These are phyloP conservation scores for Penicillium maclennaniae DNA, from an alignment of 495 filamentous ascomycete species.

Conservation along the genomic window DNA sequence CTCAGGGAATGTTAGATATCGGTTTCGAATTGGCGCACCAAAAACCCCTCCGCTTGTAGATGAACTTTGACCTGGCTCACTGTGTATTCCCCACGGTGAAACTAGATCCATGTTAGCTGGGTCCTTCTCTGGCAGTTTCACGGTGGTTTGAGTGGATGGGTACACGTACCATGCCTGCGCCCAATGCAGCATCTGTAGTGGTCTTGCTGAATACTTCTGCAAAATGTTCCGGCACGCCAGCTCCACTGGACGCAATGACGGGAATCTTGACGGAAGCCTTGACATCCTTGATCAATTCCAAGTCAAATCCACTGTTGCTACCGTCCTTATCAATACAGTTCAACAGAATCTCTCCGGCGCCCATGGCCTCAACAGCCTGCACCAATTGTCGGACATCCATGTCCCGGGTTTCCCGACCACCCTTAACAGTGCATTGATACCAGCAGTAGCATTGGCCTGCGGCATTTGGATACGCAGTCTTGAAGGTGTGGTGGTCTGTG, in stretches of 20 bases:
- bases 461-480: slow-evolving; percentile 65
- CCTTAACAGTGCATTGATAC: slow-evolving; percentile 98
- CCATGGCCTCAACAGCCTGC: slow-evolving; percentile 91
- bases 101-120: slow-evolving; percentile 45
- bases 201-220: slow-evolving; percentile 84
- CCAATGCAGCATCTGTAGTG: slow-evolving; percentile 84
- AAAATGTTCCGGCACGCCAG: slow-evolving; percentile 86
- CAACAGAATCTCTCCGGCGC: slow-evolving; percentile 86
- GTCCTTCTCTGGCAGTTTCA: not conserved
- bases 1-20: slow-evolving; percentile 21
- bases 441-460: slow-evolving; percentile 81
- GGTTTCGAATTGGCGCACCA: slow-evolving; percentile 71
- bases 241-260: slow-evolving; percentile 92
- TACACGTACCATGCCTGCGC: slow-evolving; percentile 80
- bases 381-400: slow-evolving; percentile 86
- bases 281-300: slow-evolving; percentile 85
- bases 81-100: slow-evolving; percentile 92
- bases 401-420: slow-evolving; percentile 85
- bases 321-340: slow-evolving; percentile 99
- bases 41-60: slow-evolving; percentile 62
- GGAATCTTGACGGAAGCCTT: slow-evolving; percentile 83
- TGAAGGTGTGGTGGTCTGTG: slow-evolving; percentile 74
- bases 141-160: not conserved
- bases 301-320: slow-evolving; percentile 90
- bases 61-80: slow-evolving; percentile 91